These are phyloP conservation scores for Cajanus cajan DNA, from an alignment of 306 rosid species.

Conservation along the genomic window DNA sequence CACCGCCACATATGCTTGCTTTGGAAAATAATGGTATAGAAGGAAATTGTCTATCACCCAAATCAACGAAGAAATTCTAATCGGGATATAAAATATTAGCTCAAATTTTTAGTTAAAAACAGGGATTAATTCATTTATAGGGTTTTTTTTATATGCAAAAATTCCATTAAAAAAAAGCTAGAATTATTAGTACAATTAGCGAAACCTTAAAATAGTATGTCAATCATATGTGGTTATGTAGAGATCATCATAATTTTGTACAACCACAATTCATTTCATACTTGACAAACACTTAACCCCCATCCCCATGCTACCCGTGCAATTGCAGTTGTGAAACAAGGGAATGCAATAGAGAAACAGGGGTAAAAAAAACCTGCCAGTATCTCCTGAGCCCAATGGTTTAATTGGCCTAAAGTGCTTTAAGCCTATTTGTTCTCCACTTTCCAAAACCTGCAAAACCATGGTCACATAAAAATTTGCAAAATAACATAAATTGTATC, in stretches of 20 bases:
- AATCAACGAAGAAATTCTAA: neutral
- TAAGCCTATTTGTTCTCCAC: slow-evolving; percentile 75
- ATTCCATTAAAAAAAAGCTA: neutral
- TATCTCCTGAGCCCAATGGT: slow-evolving; percentile 94
- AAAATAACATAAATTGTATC: neutral
- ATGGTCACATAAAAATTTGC: slow-evolving; percentile 18
- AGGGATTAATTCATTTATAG: neutral
- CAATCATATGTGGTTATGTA: neutral
- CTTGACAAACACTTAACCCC: neutral
- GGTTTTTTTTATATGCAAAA: neutral
- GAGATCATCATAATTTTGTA: neutral
- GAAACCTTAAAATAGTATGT: neutral
- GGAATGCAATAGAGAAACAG: neutral
- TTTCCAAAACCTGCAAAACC: slow-evolving; percentile 63
- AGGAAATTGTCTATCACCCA: neutral
- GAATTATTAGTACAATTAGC: neutral
- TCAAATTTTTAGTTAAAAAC: slow-evolving; percentile 3
- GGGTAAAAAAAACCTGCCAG: slow-evolving; percentile 69
- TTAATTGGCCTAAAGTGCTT: slow-evolving; percentile 85
- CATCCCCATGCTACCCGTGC: neutral
- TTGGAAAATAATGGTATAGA: neutral
- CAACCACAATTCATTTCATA: neutral
- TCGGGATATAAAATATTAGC: neutral
- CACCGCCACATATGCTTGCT: slow-evolving; percentile 4
- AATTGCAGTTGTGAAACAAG: slow-evolving; percentile 11